Base-by-base conservation (phyloP, 1,284 basidiomycete species). In the Malassezia caprae region DNA sequence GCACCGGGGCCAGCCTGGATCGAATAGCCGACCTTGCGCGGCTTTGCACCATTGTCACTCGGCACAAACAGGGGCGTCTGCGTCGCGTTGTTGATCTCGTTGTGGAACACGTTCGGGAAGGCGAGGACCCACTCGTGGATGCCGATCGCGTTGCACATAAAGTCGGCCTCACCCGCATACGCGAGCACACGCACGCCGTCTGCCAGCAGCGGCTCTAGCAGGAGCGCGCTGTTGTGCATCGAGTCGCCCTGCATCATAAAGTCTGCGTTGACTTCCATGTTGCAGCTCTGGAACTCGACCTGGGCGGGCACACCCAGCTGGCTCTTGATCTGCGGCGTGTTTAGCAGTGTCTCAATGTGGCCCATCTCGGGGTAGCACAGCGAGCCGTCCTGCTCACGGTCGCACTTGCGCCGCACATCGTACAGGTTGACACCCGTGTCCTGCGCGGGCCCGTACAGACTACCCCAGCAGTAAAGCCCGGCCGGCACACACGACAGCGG, bases 151-250 rank as follows among this genome's bases (percentile, higher is more conserved):
- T 68, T 65, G 60, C 71, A 73, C 65, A 76, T 84, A 78, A 85
- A 83, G 75, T 90, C 89, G 79, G 85, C 83, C 66, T 86, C 84
- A 23, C 87, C 88, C 52, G 87, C 86, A 68, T 90, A 90, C 32
- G 89, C 83, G 35, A 90, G 77, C 31, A 91, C 77, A 53, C 86
- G 78, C 47, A 90, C 78, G 39, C 86, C 86, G 56, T 82, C 81
- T 53, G 86, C 81, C 51, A 91, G 79, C 8, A 93, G 78, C 41
- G 83, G 82, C 13, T 86, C 83, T 11, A 93, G 78, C 6, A 90
- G 78, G 17, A 76, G 76, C 6, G 86, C 85, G 41, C 83, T 82
- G 76, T 90, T 84, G 74, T 84, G 85, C 81, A 84, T 83, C 12
- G 82, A 82, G 68, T 90, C 87, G 23, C 87, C 87, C 63, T 85